These are phyloP conservation scores for Geoglossum glabrum DNA, from an alignment of 495 filamentous ascomycete species.

Conservation along the genomic window DNA sequence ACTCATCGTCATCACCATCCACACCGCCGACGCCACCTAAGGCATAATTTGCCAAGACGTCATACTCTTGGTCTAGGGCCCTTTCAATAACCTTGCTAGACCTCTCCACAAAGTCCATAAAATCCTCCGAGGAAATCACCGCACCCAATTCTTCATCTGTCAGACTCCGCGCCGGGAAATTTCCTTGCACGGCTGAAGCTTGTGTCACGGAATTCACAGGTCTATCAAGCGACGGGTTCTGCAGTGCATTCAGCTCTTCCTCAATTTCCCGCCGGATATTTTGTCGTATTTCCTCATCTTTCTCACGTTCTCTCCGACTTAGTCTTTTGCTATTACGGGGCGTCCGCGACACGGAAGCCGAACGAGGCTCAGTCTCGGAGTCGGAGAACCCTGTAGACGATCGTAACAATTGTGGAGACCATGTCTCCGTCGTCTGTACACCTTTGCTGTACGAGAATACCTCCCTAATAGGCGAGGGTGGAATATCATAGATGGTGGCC, in stretches of 20 bases:
- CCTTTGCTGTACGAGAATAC: slow-evolving; percentile 86
- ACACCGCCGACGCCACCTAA: slow-evolving; percentile 44
- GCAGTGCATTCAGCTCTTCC: slow-evolving; percentile 60
- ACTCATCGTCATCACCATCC: slow-evolving; percentile 71
- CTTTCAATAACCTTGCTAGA: slow-evolving; percentile 95
- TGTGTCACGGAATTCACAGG: slow-evolving; percentile 24
- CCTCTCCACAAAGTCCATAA: slow-evolving; percentile 83
- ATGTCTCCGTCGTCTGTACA: slow-evolving; percentile 54
- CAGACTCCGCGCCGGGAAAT: slow-evolving; percentile 61
- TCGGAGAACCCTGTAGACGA: slow-evolving; percentile 35
- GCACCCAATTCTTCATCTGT: slow-evolving; percentile 75
- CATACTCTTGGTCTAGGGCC: slow-evolving; percentile 81
- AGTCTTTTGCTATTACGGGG: slow-evolving; percentile 40
- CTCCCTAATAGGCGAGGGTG: slow-evolving; percentile 53
- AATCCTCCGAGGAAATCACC: slow-evolving; percentile 80
- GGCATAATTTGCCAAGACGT: slow-evolving; percentile 87
- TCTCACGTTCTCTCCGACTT: slow-evolving; percentile 54
- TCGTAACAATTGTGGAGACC: slow-evolving; percentile 15
- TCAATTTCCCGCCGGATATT: slow-evolving; percentile 78
- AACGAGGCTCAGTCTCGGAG: slow-evolving; percentile 36
- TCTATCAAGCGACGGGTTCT: slow-evolving; percentile 29
- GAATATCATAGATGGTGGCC: slow-evolving; percentile 50
- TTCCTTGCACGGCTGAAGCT: slow-evolving; percentile 20
- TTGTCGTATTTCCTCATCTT: slow-evolving; percentile 74
- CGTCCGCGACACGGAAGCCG: slow-evolving; percentile 20